Evolutionary conservation across 2,329 filamentous ascomycete genomes (phyloP).

Genomic region (Escovopsis weberi): DNA sequence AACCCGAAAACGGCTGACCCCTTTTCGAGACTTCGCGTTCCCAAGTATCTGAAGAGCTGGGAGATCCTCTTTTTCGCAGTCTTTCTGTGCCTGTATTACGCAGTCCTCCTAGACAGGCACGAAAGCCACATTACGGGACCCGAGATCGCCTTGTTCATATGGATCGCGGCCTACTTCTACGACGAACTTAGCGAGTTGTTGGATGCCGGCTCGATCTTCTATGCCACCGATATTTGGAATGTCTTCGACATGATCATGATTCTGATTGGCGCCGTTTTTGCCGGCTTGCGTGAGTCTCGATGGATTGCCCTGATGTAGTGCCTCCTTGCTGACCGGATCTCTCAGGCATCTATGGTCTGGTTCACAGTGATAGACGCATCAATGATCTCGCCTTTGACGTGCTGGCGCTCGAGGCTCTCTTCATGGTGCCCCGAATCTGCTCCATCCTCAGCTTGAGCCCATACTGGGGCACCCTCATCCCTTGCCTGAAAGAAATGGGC

Average conservation of each 20-base stretch:
- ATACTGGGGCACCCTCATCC: conserved; percentile 82
- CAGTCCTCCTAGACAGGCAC: conserved; percentile 64
- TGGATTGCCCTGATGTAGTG: not conserved
- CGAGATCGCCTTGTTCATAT: conserved; percentile 66
- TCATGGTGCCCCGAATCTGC: conserved; percentile 79
- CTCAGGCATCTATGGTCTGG: conserved; percentile 21
- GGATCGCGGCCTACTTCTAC: conserved; percentile 77
- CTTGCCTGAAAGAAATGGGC: conserved; percentile 85
- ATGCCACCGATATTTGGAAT: conserved; percentile 72
- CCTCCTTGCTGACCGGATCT: not conserved
- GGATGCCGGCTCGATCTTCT: conserved; percentile 78
- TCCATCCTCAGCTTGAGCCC: conserved; percentile 76
- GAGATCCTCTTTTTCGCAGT: conserved; percentile 68
- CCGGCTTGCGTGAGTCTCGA: conserved; percentile 49
- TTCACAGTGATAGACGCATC: conserved; percentile 42
- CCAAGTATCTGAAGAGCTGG: conserved; percentile 71
- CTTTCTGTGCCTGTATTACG: conserved; percentile 71
- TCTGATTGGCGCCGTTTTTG: conserved; percentile 54
- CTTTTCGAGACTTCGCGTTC: conserved; percentile 62
- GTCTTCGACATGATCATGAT: conserved; percentile 63
- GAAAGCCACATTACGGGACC: conserved; percentile 48
- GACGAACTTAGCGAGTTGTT: conserved; percentile 75
- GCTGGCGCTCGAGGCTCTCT: conserved; percentile 74
- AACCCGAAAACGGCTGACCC: conserved; percentile 52
- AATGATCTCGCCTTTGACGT: conserved; percentile 77